Conservation (phyloP, 768 basidiomycete species). For the Lactifluus volemus region DNA sequence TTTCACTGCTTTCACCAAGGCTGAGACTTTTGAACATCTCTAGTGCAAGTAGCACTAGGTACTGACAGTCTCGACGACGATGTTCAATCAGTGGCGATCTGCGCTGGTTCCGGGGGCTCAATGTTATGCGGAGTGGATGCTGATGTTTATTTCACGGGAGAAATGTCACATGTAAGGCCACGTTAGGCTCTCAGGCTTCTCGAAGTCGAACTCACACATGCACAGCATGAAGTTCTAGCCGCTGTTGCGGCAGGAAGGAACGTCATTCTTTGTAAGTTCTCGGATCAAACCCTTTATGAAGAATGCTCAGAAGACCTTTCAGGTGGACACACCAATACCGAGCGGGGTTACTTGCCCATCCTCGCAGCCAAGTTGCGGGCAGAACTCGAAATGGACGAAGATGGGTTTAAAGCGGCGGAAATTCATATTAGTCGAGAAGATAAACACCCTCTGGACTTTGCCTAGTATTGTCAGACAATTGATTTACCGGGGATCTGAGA, state of each 20-base stretch:
- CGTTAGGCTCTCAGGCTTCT: slow-evolving; percentile 4
- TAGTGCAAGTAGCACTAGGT: slow-evolving; percentile 59
- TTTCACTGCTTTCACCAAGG: neutral
- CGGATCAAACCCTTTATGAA: neutral
- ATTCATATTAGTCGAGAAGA: slow-evolving; percentile 70
- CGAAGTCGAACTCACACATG: slow-evolving; percentile 13
- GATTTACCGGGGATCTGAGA: neutral
- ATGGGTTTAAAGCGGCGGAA: slow-evolving; percentile 32
- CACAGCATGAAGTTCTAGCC: slow-evolving; percentile 80
- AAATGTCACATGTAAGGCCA: slow-evolving; percentile 69
- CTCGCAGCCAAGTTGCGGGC: slow-evolving; percentile 54
- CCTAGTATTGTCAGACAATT: slow-evolving; percentile 29
- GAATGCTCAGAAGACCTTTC: slow-evolving; percentile 5
- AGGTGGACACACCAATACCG: slow-evolving; percentile 93
- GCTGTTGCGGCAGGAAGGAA: slow-evolving; percentile 66
- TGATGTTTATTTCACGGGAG: slow-evolving; percentile 88
- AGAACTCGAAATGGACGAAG: slow-evolving; percentile 37
- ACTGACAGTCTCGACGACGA: slow-evolving; percentile 18
- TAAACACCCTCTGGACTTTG: slow-evolving; percentile 62
- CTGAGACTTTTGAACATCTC: slow-evolving; percentile 2
- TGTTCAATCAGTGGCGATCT: slow-evolving; percentile 67
- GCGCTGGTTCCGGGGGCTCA: slow-evolving; percentile 83
- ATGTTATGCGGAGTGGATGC: slow-evolving; percentile 64
- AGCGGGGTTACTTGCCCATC: slow-evolving; percentile 81
- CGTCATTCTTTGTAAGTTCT: slow-evolving; percentile 71